A percentile compares a stretch with the other conserved stretches of the same genome.
These are phyloP conservation scores for Solanum hybrid DNA, from an alignment of 305 asterid species.

Conservation along the genomic window DNA sequence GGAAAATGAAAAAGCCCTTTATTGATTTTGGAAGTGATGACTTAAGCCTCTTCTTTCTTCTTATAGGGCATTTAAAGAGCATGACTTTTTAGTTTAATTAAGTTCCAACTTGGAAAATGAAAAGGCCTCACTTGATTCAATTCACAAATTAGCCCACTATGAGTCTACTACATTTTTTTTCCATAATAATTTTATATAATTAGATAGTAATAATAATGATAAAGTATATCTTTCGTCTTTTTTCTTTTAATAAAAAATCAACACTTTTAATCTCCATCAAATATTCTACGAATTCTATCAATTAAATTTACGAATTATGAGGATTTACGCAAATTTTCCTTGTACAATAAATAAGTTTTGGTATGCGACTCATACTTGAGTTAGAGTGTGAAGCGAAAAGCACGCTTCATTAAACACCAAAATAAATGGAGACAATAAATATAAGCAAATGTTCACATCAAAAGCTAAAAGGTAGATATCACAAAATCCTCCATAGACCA, in stretches of 20 bases:
- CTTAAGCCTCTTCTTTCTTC: no score
- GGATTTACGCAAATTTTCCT: background rate
- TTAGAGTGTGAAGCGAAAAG: background rate
- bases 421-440: background rate
- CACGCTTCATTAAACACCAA: background rate
- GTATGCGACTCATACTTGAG: no score
- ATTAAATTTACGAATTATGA: background rate
- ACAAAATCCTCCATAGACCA: background rate
- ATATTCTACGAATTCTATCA: background rate
- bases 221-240: no score
- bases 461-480: background rate
- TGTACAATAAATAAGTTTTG: no score
- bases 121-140: background rate
- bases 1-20: background rate
- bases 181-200: no score
- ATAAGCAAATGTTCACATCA: background rate
- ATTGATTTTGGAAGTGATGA: background rate
- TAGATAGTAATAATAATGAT: no score
- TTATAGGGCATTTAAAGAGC: no score
- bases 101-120: background rate
- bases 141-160: no score
- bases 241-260: background rate
- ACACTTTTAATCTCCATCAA: background rate
- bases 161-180: no score
- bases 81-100: no score